Percentiles rank a stretch among this genome's conserved stretches.
Evolutionary conservation across 176 grass and related monocot genomes (phyloP).

Genomic region (Carex scoparia): DNA sequence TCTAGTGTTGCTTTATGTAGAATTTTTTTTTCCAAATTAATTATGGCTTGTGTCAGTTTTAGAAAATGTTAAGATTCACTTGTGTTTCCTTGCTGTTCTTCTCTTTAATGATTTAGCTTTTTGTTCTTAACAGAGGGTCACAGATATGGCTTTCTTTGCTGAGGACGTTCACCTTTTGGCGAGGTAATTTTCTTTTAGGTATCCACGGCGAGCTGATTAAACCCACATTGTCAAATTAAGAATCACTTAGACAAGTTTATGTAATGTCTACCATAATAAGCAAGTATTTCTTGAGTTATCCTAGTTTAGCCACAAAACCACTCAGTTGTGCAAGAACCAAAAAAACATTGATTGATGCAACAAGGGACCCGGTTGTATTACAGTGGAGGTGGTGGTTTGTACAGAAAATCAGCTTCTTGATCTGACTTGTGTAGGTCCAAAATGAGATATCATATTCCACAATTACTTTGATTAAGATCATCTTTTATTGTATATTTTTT

Average conservation of each 20-base stretch:
- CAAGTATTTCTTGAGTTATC: neutral
- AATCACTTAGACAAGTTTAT: conserved; percentile 5
- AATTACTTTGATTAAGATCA: neutral
- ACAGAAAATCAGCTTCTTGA: neutral
- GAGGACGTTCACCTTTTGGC: conserved; percentile 93
- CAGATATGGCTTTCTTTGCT: conserved; percentile 97
- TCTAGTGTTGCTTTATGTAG: neutral
- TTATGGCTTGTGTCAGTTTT: neutral
- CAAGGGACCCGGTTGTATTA: neutral
- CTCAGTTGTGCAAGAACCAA: neutral
- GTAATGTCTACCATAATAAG: neutral
- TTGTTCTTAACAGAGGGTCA: conserved; percentile 76
- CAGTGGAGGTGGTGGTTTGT: neutral
- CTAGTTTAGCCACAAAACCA: neutral
- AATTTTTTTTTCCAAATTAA: neutral
- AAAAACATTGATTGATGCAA: neutral
- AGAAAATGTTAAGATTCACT: neutral
- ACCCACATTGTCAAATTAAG: neutral
- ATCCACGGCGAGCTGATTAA: neutral
- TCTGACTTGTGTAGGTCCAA: neutral
- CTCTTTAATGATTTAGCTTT: conserved; percentile 23
- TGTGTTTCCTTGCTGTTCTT: neutral
- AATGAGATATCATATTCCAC: neutral
- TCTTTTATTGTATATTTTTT: conserved; percentile 14
- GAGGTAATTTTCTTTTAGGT: conserved; percentile 45